A percentile compares a stretch with the other conserved stretches of the same genome.
Evolutionary conservation across 306 rosid species (phyloP).

Genomic region (Castanopsis chinensis): DNA sequence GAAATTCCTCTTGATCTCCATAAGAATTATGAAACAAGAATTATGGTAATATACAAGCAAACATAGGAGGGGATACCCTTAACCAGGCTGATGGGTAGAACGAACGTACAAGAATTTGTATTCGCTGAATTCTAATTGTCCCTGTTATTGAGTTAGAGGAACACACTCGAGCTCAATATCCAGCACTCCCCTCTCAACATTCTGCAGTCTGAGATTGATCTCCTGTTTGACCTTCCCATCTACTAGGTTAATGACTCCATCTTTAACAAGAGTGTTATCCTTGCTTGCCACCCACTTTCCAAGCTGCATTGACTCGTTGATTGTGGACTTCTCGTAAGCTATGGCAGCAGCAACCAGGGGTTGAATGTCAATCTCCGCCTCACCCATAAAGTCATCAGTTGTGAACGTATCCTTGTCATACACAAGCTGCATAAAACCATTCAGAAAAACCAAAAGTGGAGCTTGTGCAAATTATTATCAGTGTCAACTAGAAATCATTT

Average conservation of each 20-base stretch:
- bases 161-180: conserved; percentile 87
- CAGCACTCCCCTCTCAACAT: conserved; percentile 81
- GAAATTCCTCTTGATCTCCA: not conserved
- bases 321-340: conserved; percentile 55
- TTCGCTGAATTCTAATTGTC: conserved; percentile 6
- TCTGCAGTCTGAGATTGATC: conserved; percentile 67
- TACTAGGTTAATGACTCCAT: conserved; percentile 54
- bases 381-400: conserved; percentile 94
- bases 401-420: conserved; percentile 86
- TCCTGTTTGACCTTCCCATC: conserved; percentile 75
- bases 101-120: not conserved
- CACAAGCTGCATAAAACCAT: conserved; percentile 59
- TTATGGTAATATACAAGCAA: not conserved
- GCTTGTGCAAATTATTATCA: not conserved
- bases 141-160: conserved; percentile 75
- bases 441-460: not conserved
- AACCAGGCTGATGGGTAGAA: not conserved
- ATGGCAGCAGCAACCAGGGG: conserved; percentile 79
- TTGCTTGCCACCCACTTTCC: conserved; percentile 66
- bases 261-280: conserved; percentile 55
- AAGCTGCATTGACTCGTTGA: conserved; percentile 44
- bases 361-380: conserved; percentile 90
- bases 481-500: not conserved
- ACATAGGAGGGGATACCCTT: not conserved
- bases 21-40: not conserved